Percentiles rank a stretch among this genome's conserved stretches.
These are phyloP conservation scores for Carex scoparia DNA, from an alignment of 176 grass and related monocot species.

Conservation along the genomic window DNA sequence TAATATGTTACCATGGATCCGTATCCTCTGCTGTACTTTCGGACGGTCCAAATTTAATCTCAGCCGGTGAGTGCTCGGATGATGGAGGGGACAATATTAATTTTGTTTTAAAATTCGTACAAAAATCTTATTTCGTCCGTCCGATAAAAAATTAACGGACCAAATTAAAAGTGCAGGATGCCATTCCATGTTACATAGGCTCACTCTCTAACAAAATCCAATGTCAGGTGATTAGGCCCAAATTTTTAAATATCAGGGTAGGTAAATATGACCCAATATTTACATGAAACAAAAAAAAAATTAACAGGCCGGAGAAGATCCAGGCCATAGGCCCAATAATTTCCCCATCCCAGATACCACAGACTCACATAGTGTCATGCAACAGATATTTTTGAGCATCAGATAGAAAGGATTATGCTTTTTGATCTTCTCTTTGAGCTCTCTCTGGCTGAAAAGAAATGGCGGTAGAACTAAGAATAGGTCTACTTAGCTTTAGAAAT, in stretches of 20 bases:
- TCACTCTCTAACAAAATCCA: neutral
- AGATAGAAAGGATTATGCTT: neutral
- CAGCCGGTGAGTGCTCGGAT: too few species aligned
- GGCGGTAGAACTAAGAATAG: neutral
- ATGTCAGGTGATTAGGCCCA: neutral
- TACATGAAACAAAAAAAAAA: neutral
- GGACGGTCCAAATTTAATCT: too few species aligned
- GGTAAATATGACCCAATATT: neutral
- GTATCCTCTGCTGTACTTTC: too few species aligned
- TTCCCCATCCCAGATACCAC: neutral
- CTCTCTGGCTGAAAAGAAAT: neutral
- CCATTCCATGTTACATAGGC: too few species aligned
- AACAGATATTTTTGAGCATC: conserved; percentile 3
- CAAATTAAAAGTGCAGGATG: too few species aligned
- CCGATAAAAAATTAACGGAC: too few species aligned
- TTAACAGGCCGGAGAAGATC: neutral
- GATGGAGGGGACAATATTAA: too few species aligned
- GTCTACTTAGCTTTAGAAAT: neutral
- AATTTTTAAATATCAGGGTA: neutral
- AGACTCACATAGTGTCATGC: neutral
- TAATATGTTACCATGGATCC: too few species aligned
- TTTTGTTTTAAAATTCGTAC: too few species aligned
- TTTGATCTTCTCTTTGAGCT: neutral
- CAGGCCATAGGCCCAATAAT: neutral
- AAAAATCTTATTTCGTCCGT: too few species aligned